Evolutionary conservation across 176 grass and related monocot genomes (phyloP).

Genomic region (Poa pratensis): DNA sequence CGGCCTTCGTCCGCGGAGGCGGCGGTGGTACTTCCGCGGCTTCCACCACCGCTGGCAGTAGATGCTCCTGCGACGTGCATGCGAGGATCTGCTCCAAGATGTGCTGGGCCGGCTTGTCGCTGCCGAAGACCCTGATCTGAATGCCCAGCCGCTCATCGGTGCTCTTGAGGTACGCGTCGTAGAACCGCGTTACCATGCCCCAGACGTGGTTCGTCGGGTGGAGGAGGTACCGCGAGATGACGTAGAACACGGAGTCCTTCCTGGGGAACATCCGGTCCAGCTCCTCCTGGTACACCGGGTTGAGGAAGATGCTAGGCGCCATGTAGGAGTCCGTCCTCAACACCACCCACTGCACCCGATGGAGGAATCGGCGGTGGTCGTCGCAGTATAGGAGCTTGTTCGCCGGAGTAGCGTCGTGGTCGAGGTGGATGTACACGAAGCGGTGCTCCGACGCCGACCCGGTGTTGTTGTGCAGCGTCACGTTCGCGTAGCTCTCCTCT

Average conservation of each 20-base stretch:
- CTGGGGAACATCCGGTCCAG: conserved; percentile 56
- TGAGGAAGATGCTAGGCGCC: conserved; percentile 54
- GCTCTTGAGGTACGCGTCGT: conserved; percentile 41
- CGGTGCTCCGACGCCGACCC: neutral
- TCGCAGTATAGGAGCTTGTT: conserved; percentile 55
- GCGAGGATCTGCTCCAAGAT: conserved; percentile 41
- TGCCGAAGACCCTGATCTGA: conserved; percentile 46
- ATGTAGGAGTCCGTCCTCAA: conserved; percentile 64
- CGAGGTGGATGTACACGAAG: conserved; percentile 44
- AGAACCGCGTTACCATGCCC: conserved; percentile 65
- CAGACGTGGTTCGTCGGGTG: conserved; percentile 69
- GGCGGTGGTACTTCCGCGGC: neutral
- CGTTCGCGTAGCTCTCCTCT: neutral
- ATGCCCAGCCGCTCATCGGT: conserved; percentile 48
- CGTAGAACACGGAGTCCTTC: conserved; percentile 59
- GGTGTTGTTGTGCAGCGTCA: neutral
- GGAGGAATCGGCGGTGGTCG: conserved; percentile 53
- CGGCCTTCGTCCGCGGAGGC: conserved; percentile 18
- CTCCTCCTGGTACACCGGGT: conserved; percentile 44
- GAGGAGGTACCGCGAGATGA: conserved; percentile 57
- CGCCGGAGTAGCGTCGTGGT: conserved; percentile 33
- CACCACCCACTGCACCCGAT: conserved; percentile 51
- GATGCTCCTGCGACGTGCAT: conserved; percentile 32
- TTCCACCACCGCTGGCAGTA: conserved; percentile 33
- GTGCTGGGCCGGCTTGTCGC: neutral